Conservation (phyloP, 1,284 basidiomycete species). For the Fistulina hepatica region DNA sequence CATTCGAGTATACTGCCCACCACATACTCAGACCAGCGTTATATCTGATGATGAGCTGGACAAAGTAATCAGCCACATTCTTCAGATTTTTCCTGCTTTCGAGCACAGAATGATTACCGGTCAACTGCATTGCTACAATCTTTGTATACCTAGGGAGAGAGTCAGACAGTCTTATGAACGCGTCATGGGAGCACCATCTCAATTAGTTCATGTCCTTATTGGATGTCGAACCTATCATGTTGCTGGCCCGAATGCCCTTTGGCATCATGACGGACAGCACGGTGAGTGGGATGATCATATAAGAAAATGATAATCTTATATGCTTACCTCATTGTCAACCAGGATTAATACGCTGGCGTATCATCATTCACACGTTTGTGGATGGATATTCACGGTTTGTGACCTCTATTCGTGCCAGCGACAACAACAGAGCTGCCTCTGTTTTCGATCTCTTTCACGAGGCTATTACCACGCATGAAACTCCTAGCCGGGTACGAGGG, state of each 20-base stretch:
- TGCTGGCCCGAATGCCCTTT: slow-evolving; percentile 17
- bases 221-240: slow-evolving; percentile 18
- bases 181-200: slow-evolving; percentile 12
- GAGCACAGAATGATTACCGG: slow-evolving; percentile 16
- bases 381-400: slow-evolving; percentile 26
- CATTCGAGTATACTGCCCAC: too few species aligned
- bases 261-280: slow-evolving; percentile 16
- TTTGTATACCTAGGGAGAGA: slow-evolving; percentile 12
- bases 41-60: slow-evolving; percentile 17
- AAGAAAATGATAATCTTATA: background rate
- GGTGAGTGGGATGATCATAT: slow-evolving; percentile 5
- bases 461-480: slow-evolving; percentile 14
- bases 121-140: slow-evolving; percentile 10
- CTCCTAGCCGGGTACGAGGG: slow-evolving; percentile 13
- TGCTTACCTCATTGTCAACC: background rate
- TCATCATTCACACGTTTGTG: slow-evolving; percentile 28
- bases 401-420: slow-evolving; percentile 18
- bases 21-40: too few species aligned
- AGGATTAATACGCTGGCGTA: slow-evolving; percentile 23
- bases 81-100: slow-evolving; percentile 13
- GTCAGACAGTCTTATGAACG: slow-evolving; percentile 14
- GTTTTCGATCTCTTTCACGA: slow-evolving; percentile 17
- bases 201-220: slow-evolving; percentile 9
- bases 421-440: slow-evolving; percentile 19
- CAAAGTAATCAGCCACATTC: slow-evolving; percentile 9